Evolutionary conservation across 75 land plant species (phyloP).

Genomic region (Cupressus sempervirens): DNA sequence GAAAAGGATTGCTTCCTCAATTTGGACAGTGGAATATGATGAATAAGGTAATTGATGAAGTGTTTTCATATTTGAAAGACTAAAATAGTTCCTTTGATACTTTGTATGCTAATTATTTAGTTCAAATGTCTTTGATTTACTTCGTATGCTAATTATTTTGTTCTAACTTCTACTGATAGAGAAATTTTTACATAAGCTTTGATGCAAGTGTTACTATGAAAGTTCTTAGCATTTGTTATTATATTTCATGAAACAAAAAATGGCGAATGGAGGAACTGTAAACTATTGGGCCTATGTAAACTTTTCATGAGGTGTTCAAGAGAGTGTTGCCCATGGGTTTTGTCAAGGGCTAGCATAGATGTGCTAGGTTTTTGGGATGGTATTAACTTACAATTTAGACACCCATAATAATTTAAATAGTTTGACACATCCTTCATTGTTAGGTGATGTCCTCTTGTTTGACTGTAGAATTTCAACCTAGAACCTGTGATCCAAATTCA

Average conservation of each 20-base stretch:
- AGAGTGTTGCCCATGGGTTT: conserved; percentile 33
- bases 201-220: too few species aligned
- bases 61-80: background rate
- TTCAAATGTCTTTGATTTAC: too few species aligned
- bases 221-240: background rate
- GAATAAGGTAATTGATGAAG: conserved; percentile 56
- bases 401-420: background rate
- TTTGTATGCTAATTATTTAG: background rate
- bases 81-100: too few species aligned
- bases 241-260: conserved; percentile 33
- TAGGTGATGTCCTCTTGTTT: background rate
- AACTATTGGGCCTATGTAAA: conserved; percentile 53
- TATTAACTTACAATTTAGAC: conserved; percentile 2
- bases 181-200: too few species aligned
- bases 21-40: conserved; percentile 99
- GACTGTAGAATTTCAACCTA: conserved; percentile 34
- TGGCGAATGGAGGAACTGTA: conserved; percentile 60
- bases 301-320: conserved; percentile 48
- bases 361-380: conserved; percentile 58
- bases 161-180: too few species aligned
- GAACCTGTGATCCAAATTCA: conserved; percentile 49
- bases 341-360: conserved; percentile 52
- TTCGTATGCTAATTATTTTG: too few species aligned
- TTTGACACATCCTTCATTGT: background rate
- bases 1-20: conserved; percentile 82